Evolutionary conservation across 2,329 filamentous ascomycete species (phyloP).

Genomic region (Xylaria sp.): DNA sequence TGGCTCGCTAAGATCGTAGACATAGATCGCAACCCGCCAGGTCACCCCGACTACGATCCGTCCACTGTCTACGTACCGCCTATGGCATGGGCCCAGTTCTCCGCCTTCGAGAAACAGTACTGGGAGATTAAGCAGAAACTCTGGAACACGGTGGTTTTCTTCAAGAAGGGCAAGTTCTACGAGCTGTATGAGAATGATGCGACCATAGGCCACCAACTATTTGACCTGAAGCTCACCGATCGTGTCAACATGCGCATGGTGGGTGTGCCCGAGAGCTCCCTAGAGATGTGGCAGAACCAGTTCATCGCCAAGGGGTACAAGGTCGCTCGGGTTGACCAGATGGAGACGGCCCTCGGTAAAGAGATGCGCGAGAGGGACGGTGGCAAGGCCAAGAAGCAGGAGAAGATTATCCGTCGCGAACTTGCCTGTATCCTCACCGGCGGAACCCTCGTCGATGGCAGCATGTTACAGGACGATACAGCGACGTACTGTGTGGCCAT

Average conservation of each 20-base stretch:
- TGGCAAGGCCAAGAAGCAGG: constrained; percentile 75
- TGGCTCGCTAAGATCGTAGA: constrained; percentile 91
- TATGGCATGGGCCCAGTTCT: constrained; percentile 82
- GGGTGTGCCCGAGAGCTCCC: constrained; percentile 91
- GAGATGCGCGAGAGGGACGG: constrained; percentile 96
- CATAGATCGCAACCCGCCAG: constrained; percentile 81
- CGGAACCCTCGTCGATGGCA: constrained; percentile 92
- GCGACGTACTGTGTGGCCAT: constrained; percentile 95
- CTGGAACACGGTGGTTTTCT: constrained; percentile 98
- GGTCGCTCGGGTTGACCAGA: constrained; percentile 95
- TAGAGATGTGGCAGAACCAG: constrained; percentile 98
- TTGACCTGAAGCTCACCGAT: constrained; percentile 97
- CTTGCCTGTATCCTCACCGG: constrained; percentile 90
- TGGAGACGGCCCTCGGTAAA: constrained; percentile 94
- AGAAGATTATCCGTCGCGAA: constrained; percentile 94
- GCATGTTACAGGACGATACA: constrained; percentile 98
- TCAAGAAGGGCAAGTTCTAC: constrained; percentile 99
- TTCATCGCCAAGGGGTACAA: constrained; percentile 99
- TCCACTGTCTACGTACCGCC: constrained; percentile 92
- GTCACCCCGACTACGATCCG: constrained; percentile 89
- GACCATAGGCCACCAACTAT: constrained; percentile 93
- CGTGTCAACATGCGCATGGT: constrained; percentile 99
- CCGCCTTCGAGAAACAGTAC: constrained; percentile 96
- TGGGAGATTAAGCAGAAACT: constrained; percentile 99
- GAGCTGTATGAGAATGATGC: constrained; percentile 98